Conservation (phyloP, 1,139 yeast species). For the Saccharomycopsis hybrid region DNA sequence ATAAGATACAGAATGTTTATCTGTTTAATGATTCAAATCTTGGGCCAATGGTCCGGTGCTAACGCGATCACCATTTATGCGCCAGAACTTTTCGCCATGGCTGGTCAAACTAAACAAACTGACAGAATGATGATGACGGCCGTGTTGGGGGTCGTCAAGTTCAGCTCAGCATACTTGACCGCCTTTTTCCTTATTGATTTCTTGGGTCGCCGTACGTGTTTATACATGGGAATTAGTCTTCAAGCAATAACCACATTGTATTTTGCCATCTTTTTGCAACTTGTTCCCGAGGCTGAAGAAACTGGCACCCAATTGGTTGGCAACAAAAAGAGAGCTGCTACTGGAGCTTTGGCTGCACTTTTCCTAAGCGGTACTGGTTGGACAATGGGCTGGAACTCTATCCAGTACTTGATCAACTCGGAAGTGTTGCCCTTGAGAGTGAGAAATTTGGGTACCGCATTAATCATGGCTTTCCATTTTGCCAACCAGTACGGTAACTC, state of each 20-base stretch:
- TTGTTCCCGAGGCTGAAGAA: constrained; percentile 42
- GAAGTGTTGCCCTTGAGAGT: constrained; percentile 53
- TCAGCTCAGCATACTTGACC: constrained; percentile 38
- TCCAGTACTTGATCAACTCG: constrained; percentile 53
- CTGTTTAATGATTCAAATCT: constrained; percentile 34
- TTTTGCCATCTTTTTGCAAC: constrained; percentile 41
- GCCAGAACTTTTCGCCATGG: constrained; percentile 44
- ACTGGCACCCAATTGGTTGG: constrained; percentile 29
- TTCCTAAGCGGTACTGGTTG: constrained; percentile 53
- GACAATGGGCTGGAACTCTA: constrained; percentile 56
- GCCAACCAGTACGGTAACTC: constrained; percentile 56
- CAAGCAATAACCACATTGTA: constrained; percentile 30
- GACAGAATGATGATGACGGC: constrained; percentile 49
- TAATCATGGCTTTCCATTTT: constrained; percentile 53
- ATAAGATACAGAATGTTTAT: constrained; percentile 44
- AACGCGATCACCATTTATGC: constrained; percentile 52
- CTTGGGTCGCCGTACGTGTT: constrained; percentile 41
- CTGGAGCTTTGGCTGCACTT: constrained; percentile 48
- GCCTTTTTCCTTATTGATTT: constrained; percentile 41
- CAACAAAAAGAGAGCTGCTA: constrained; percentile 36
- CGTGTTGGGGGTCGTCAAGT: constrained; percentile 46
- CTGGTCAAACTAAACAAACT: constrained; percentile 34
- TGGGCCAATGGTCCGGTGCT: constrained; percentile 62
- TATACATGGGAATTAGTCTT: constrained; percentile 35
- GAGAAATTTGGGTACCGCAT: constrained; percentile 47